Evolutionary conservation across 352 stramenopile genomes (phyloP).

Genomic region (Globisporangium nodosum): DNA sequence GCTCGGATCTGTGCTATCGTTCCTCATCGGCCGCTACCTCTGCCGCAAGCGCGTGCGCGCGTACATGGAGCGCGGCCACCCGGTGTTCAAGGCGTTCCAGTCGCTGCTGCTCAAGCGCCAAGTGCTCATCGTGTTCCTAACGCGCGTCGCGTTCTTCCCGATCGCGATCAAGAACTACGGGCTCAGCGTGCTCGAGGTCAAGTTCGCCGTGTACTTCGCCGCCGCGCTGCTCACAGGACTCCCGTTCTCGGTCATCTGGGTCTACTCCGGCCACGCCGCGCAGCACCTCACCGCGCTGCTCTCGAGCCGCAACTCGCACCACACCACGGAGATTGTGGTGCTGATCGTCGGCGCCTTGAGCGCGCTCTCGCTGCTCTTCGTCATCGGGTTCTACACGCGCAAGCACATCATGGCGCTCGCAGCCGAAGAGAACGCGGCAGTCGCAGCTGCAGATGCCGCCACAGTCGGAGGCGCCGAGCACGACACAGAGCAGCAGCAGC

Average conservation of each 20-base stretch:
- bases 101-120: slow-evolving; percentile 49
- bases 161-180: slow-evolving; percentile 87
- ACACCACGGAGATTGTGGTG: slow-evolving; percentile 44
- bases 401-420: slow-evolving; percentile 61
- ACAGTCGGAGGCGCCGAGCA: not conserved
- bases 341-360: slow-evolving; percentile 49
- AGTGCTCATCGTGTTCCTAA: slow-evolving; percentile 77
- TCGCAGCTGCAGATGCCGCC: not conserved
- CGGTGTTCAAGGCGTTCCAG: slow-evolving; percentile 64
- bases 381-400: slow-evolving; percentile 65
- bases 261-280: slow-evolving; percentile 67
- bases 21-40: slow-evolving; percentile 62
- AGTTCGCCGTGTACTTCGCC: slow-evolving; percentile 56
- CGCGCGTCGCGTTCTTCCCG: slow-evolving; percentile 72
- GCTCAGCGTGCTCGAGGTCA: slow-evolving; percentile 72
- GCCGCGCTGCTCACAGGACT: slow-evolving; percentile 62
- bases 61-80: slow-evolving; percentile 71
- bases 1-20: slow-evolving; percentile 57
- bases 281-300: slow-evolving; percentile 55
- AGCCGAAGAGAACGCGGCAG: slow-evolving; percentile 27
- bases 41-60: slow-evolving; percentile 50
- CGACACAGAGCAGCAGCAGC: not conserved
- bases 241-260: slow-evolving; percentile 71
- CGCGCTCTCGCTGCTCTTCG: slow-evolving; percentile 46
- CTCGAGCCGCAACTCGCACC: slow-evolving; percentile 28